Evolutionary conservation across 2,329 filamentous ascomycete genomes (phyloP).

Genomic region (Cordyceps farinosa): DNA sequence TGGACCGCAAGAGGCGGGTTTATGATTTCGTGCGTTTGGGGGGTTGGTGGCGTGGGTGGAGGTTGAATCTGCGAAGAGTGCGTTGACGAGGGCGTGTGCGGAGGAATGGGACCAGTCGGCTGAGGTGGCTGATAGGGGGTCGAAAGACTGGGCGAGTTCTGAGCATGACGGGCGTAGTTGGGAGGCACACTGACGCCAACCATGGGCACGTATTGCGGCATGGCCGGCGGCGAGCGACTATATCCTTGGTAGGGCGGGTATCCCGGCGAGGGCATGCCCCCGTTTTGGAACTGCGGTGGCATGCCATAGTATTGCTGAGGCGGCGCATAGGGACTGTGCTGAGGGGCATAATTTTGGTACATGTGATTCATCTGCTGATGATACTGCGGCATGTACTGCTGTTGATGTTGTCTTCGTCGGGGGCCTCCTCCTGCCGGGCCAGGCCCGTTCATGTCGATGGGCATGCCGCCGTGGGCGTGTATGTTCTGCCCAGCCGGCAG

Average conservation of each 20-base stretch:
- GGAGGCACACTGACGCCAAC: slow-evolving; percentile 43
- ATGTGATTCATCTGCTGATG: slow-evolving; percentile 45
- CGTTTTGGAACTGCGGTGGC: slow-evolving; percentile 57
- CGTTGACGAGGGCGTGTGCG: slow-evolving; percentile 53
- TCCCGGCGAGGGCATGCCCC: slow-evolving; percentile 41
- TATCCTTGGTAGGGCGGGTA: slow-evolving; percentile 51
- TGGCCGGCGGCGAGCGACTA: slow-evolving; percentile 46
- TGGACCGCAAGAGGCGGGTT: slow-evolving; percentile 24
- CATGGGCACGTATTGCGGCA: slow-evolving; percentile 54
- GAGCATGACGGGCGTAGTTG: slow-evolving; percentile 47
- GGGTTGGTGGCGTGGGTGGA: slow-evolving; percentile 46
- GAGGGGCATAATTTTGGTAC: slow-evolving; percentile 51
- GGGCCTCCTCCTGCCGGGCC: slow-evolving; percentile 35
- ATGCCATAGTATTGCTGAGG: slow-evolving; percentile 48
- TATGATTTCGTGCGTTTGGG: slow-evolving; percentile 35
- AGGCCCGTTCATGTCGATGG: slow-evolving; percentile 31
- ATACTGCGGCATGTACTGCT: slow-evolving; percentile 30
- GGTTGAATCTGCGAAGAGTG: slow-evolving; percentile 42
- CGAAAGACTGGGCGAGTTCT: slow-evolving; percentile 51
- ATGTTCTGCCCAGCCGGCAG: slow-evolving; percentile 71
- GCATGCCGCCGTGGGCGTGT: slow-evolving; percentile 39
- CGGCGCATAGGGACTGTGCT: slow-evolving; percentile 43
- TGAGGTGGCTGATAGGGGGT: slow-evolving; percentile 55
- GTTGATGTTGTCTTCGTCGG: slow-evolving; percentile 34
- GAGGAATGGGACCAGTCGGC: slow-evolving; percentile 39